Conservation (phyloP, 352 stramenopile species). For the Phytophthora foliorum region DNA sequence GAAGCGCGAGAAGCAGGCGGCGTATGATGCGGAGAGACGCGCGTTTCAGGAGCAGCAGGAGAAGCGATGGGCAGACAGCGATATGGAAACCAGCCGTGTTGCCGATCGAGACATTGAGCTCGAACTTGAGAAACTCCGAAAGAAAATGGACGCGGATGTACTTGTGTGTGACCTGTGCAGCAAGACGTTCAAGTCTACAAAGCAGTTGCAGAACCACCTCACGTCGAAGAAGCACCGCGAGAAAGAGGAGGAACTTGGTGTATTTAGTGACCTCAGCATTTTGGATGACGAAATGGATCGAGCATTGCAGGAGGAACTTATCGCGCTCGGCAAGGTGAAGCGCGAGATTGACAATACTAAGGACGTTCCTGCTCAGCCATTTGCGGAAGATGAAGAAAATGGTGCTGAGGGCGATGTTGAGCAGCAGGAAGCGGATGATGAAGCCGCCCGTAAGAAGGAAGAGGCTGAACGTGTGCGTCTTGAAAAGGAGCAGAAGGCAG, state of each 20-base stretch:
- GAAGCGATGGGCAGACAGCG: conserved; percentile 60
- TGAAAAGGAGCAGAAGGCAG: conserved; percentile 83
- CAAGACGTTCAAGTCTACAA: conserved; percentile 88
- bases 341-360: conserved; percentile 3
- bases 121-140: conserved; percentile 70
- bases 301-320: conserved; percentile 67
- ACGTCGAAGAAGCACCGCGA: conserved; percentile 87
- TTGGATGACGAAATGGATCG: conserved; percentile 74
- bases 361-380: neutral
- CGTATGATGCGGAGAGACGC: conserved; percentile 65
- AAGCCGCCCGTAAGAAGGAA: conserved; percentile 38
- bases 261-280: conserved; percentile 60
- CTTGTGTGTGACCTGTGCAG: conserved; percentile 83
- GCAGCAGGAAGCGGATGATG: conserved; percentile 45
- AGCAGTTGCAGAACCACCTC: conserved; percentile 86
- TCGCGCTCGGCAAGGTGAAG: conserved; percentile 47
- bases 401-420: conserved; percentile 22
- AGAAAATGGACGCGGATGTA: conserved; percentile 77
- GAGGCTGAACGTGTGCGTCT: conserved; percentile 63
- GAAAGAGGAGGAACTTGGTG: conserved; percentile 75
- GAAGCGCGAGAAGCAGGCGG: conserved; percentile 67
- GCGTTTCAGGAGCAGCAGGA: conserved; percentile 79
- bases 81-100: conserved; percentile 55
- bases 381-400: conserved; percentile 22
- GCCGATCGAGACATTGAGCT: conserved; percentile 67